These are phyloP conservation scores for Thamnidium elegans DNA, from an alignment of 192 early-diverging fungal species.

Conservation along the genomic window DNA sequence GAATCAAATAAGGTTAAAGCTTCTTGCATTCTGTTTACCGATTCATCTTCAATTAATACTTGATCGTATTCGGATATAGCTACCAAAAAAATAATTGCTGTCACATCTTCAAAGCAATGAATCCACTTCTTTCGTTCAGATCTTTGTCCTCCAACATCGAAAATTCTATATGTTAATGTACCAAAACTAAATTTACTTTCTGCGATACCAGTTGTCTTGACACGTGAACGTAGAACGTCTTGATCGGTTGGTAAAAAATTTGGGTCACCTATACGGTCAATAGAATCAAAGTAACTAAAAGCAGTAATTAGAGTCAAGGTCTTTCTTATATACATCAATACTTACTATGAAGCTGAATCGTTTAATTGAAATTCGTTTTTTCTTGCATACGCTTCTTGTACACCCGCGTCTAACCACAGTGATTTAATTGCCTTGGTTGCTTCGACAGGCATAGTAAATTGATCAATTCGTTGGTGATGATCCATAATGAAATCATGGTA, in stretches of 20 bases:
- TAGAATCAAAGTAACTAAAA: conserved; percentile 84
- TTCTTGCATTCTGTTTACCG: conserved; percentile 95
- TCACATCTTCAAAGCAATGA: conserved; percentile 40
- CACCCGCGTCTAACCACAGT: conserved; percentile 70
- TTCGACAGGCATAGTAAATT: conserved; percentile 70
- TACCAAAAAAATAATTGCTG: conserved; percentile 39
- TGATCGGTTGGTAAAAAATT: conserved; percentile 90
- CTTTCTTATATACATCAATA: conserved; percentile 10
- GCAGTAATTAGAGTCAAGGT: neutral
- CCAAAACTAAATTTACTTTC: conserved; percentile 94
- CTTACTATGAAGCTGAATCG: conserved; percentile 89
- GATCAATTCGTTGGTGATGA: conserved; percentile 87
- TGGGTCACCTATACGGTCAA: conserved; percentile 79
- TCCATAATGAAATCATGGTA: conserved; percentile 72
- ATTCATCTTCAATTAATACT: conserved; percentile 45
- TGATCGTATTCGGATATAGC: conserved; percentile 43
- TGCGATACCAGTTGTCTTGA: conserved; percentile 96
- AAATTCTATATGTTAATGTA: conserved; percentile 59
- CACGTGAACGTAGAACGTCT: conserved; percentile 89
- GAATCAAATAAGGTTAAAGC: conserved; percentile 94
- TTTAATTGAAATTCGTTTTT: conserved; percentile 82
- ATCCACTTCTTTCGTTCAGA: conserved; percentile 41
- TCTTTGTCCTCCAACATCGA: conserved; percentile 44
- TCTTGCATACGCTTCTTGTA: conserved; percentile 59
- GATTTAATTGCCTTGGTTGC: conserved; percentile 69